A percentile compares a stretch with the other conserved stretches of the same genome.
phyloP scores from a whole-genome alignment of 1,139 yeast species.

The Kodamaea anthophila region DNA sequence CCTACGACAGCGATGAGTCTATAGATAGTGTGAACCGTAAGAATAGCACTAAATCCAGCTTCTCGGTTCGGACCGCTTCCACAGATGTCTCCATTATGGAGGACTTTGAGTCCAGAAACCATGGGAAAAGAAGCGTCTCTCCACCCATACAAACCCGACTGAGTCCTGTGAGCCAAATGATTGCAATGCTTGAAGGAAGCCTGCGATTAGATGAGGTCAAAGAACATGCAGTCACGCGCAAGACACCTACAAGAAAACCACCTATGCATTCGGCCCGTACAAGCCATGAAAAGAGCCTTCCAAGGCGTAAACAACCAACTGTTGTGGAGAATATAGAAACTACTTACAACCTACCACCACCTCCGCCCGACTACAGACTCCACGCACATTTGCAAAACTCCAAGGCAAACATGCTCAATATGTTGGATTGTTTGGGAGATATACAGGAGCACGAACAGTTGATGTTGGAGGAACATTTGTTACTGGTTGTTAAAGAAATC shows the following conservation, averaged over 20 bases:
- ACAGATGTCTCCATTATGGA: conserved; percentile 6
- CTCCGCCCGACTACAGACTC: conserved; percentile 7
- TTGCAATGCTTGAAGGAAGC: conserved; percentile 1
- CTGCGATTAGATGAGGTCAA: not conserved
- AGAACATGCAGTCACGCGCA: no score
- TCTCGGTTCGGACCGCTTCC: conserved; percentile 7
- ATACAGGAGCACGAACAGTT: conserved; percentile 9
- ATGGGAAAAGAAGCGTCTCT: no score
- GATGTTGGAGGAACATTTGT: conserved; percentile 6
- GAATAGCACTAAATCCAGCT: conserved; percentile 12
- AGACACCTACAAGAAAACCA: no score
- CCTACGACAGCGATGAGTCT: conserved; percentile 4
- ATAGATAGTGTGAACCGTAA: conserved; percentile 5
- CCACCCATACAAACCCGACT: conserved; percentile 2
- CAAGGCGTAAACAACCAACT: no score
- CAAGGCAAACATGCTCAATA: conserved; percentile 9
- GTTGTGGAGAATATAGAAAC: no score
- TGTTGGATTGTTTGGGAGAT: conserved; percentile 12
- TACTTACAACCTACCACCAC: conserved; percentile 7
- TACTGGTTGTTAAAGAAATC: conserved; percentile 8
- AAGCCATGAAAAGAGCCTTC: no score
- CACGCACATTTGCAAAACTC: conserved; percentile 10
- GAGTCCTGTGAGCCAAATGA: conserved; percentile 2
- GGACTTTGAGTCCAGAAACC: no score
- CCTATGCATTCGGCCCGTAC: no score